Percentiles rank a stretch among this genome's conserved stretches.
Evolutionary conservation across 2,329 filamentous ascomycete species (phyloP).

Genomic region (Sodiomyces alkalinus): DNA sequence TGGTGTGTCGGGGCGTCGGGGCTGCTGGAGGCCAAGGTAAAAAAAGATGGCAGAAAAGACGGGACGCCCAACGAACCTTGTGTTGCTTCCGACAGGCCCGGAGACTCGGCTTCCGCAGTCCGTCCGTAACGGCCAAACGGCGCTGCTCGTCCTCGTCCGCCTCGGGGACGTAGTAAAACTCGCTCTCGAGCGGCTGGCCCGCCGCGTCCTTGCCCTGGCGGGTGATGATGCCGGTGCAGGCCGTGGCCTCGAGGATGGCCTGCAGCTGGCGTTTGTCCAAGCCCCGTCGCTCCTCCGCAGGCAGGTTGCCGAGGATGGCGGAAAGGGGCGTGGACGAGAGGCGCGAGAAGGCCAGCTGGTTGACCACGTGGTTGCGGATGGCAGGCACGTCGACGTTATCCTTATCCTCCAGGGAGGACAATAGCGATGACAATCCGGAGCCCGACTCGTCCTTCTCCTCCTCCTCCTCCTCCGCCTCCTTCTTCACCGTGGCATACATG

Average conservation of each 20-base stretch:
- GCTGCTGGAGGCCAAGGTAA: constrained; percentile 1
- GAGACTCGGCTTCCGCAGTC: constrained; percentile 76
- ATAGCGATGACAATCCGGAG: too few species aligned
- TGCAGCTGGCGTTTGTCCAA: constrained; percentile 51
- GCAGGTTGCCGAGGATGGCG: constrained; percentile 76
- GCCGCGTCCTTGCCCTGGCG: constrained; percentile 93
- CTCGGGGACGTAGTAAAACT: constrained; percentile 94
- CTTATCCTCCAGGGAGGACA: constrained; percentile 9
- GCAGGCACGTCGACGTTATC: constrained; percentile 15
- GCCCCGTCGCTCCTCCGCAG: constrained; percentile 43
- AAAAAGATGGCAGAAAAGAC: constrained; percentile 1
- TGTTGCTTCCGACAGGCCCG: constrained; percentile 88
- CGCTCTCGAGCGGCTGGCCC: constrained; percentile 82
- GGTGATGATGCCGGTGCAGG: constrained; percentile 75
- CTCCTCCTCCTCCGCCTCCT: constrained; percentile 5
- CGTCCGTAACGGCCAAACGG: constrained; percentile 68
- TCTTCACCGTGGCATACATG: too few species aligned
- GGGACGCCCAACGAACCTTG: too few species aligned
- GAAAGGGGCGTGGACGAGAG: constrained; percentile 84
- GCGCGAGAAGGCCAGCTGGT: constrained; percentile 89
- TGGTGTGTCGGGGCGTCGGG: background rate
- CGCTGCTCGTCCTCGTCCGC: constrained; percentile 66
- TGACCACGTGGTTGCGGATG: constrained; percentile 75
- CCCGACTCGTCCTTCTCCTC: constrained; percentile 6
- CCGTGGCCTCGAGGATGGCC: constrained; percentile 54